Percentiles rank a stretch among this genome's conserved stretches.
phyloP scores from a whole-genome alignment of 2,329 filamentous ascomycete species.

The Chaetoscypha palmicola region DNA sequence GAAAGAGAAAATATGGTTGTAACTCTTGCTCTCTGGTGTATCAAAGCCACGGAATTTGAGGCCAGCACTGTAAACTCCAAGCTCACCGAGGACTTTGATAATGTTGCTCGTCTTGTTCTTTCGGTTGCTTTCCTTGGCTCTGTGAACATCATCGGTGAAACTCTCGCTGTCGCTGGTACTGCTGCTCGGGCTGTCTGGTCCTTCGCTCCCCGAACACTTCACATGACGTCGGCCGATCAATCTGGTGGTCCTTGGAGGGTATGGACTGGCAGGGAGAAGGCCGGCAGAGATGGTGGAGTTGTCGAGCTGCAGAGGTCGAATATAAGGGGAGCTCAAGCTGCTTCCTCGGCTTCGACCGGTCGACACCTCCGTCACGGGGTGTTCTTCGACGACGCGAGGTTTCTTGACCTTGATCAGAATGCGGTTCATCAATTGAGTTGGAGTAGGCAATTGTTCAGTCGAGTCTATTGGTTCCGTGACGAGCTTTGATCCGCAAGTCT shows the following conservation, averaged over 20 bases:
- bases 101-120: conserved; percentile 74
- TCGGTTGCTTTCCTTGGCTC: conserved; percentile 48
- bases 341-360: conserved; percentile 49
- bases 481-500: conserved; percentile 73
- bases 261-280: conserved; percentile 47
- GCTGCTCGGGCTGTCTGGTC: conserved; percentile 46
- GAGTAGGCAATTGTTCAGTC: conserved; percentile 67
- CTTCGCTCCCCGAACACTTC: conserved; percentile 24
- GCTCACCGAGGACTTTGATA: conserved; percentile 69
- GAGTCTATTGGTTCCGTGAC: conserved; percentile 67
- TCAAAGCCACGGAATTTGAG: conserved; percentile 82
- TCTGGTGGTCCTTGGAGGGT: conserved; percentile 15
- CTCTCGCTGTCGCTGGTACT: conserved; percentile 77
- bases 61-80: conserved; percentile 70
- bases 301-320: conserved; percentile 56
- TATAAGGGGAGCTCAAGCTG: conserved; percentile 74
- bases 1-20: conserved; percentile 94
- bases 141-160: conserved; percentile 45
- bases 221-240: conserved; percentile 18
- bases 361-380: conserved; percentile 39
- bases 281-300: conserved; percentile 45
- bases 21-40: conserved; percentile 69
- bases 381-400: conserved; percentile 38
- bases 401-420: conserved; percentile 95
- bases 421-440: conserved; percentile 73